These are phyloP conservation scores for Saccharum hybrid DNA, from an alignment of 202 grass and related monocot species.

Conservation along the genomic window DNA sequence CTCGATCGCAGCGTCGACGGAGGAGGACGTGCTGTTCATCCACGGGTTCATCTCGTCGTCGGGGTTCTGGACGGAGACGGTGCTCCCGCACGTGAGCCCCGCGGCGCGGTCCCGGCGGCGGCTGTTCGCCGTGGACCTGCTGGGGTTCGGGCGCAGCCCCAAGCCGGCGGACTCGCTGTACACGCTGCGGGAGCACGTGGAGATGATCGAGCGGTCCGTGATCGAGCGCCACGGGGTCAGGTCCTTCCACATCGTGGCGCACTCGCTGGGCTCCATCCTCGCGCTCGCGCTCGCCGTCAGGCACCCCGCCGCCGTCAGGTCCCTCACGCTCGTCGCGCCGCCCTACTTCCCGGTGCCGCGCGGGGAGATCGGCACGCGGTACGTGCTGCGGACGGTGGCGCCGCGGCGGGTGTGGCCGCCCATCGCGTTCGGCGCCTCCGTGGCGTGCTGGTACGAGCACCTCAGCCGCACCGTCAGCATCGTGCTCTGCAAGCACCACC, in stretches of 20 bases:
- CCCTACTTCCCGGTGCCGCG: constrained; percentile 84
- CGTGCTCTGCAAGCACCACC: constrained; percentile 94
- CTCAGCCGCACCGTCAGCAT: constrained; percentile 83
- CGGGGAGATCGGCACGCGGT: constrained; percentile 74
- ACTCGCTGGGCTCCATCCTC: constrained; percentile 95
- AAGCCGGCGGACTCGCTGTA: constrained; percentile 94
- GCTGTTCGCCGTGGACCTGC: constrained; percentile 86
- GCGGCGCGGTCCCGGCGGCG: constrained; percentile 61
- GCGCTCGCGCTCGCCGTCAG: constrained; percentile 88
- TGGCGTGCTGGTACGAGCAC: constrained; percentile 99
- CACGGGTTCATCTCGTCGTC: constrained; percentile 98
- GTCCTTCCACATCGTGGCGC: constrained; percentile 94
- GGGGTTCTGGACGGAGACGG: constrained; percentile 95
- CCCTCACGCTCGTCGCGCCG: constrained; percentile 90
- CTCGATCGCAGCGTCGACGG: neutral
- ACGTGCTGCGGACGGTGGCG: constrained; percentile 83
- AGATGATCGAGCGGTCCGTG: constrained; percentile 95
- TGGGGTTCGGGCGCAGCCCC: constrained; percentile 92
- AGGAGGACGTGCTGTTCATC: constrained; percentile 95
- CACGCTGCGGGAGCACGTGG: constrained; percentile 90
- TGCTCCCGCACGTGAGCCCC: constrained; percentile 77
- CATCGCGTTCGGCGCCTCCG: constrained; percentile 86
- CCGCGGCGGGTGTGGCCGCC: constrained; percentile 90
- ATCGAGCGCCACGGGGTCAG: constrained; percentile 67
- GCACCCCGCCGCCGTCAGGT: constrained; percentile 76